Base-by-base conservation (phyloP, 805 yeast genomes). In the Ogataea siamensis region DNA sequence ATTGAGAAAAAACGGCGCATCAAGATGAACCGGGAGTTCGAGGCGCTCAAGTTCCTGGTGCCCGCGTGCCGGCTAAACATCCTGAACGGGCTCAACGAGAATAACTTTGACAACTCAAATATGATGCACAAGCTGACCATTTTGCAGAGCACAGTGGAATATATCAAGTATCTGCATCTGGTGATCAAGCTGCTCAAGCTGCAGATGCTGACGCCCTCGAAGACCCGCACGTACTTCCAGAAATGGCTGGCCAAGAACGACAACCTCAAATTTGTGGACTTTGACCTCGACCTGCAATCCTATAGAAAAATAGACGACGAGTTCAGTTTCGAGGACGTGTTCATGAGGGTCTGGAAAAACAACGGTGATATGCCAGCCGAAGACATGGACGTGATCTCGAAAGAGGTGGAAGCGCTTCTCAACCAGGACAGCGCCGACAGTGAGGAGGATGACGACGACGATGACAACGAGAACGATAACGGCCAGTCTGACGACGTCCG, bases 1-100 rank as follows among this genome's bases (percentile, higher is more conserved):
- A 86, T 86, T 42, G 95, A 86, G 58, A 82, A 86, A 53, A 74
- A 85, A 50, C 70, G 95, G 49, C 66, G 95, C 43, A 74, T 81
- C 36, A 83, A 83, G 54, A 83, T 86, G 69, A 86, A 86, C 58
- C 67, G 88, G 37, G 93, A 86, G 59, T 86, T 84, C 55, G 93
- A 84, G 55, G 87, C 89, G 1, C 70, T 86, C 47, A 83, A 85
- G 55, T 78, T 72, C 51, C 60, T 86, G 35, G 79, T 86, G 12
- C 95, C 95, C 1, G 88, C 91, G 9, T 85, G 94, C 56, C 66
- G 88, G 34, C 67, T 71, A 21, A 69, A 73, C 20, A 63, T 62
- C 10, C 39, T 55, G 10, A 49, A 47, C 18, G 58, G 58, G 7
- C 46, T 58, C 18, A 46, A 41, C 26, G 56, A 54, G 25, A 47